Evolutionary conservation across 768 basidiomycete species (phyloP), one percentile per base, ranked within the genome.

Genomic region (Mycena rebaudengoi): DNA sequence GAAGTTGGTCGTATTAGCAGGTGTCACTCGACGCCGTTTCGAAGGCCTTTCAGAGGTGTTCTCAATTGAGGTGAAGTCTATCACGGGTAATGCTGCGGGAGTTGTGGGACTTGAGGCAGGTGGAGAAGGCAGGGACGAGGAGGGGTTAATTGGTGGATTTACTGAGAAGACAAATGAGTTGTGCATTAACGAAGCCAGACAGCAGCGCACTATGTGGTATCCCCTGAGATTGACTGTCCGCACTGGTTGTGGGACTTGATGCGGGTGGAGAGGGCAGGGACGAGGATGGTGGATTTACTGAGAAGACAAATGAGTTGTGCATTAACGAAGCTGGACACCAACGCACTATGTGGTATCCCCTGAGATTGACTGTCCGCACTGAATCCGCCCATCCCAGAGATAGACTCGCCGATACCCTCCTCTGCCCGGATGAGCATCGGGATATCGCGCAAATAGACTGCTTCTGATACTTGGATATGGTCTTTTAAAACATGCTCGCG

Each of bases 361-460:
- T 20, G 30, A 26, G 49, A 52, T n/a, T 29, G 44, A 30, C 21
- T 44, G 45, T 49, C 33, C 32, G 25, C 53, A 4, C 57, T 64
- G 67, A 54, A 28, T 51, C 66, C 60, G 25, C 57, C 55, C 45
- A 68, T 67, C 32, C 70, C 55, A 30, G 73, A 76, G 57, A 80
- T 62, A 28, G 78, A 80, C 32, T 80, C 78, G n/a, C 82, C 82
- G 14, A 74, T 57, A 4, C 80, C 83, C 64, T 85, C 82, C 58
- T 85, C 85, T 1, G 75, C 77, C 57, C 83, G 75, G 64, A 76
- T 73, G 49, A 81, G 70, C 35, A 82, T 67, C 3, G 78, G 68
- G 13, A 89, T 76, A 32, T 89, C 86, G 23, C 74, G 62, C 29
- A 79, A 79, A 25, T 67, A 72, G 60, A 85, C 77, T n/a, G 86